These are phyloP conservation scores for Apiospora phragmitis DNA, from an alignment of 2,329 filamentous ascomycete genomes.

Conservation along the genomic window DNA sequence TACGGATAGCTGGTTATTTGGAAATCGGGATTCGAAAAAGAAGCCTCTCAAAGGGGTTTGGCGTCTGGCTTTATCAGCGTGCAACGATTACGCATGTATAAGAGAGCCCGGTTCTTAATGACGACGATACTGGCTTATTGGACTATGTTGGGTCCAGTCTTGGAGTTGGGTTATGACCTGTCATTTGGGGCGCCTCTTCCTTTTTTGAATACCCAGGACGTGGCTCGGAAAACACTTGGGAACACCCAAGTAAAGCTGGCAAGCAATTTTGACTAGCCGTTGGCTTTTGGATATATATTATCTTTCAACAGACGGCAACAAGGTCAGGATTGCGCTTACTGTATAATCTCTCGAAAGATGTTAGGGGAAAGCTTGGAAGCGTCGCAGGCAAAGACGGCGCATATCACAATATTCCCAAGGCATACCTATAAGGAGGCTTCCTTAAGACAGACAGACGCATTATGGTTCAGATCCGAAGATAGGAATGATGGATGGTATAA, in stretches of 20 bases:
- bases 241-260: background rate
- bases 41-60: background rate
- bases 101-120: background rate
- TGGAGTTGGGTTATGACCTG: background rate
- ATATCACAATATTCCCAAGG: background rate
- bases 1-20: background rate
- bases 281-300: background rate
- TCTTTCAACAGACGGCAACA: background rate
- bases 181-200: background rate
- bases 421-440: background rate
- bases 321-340: background rate
- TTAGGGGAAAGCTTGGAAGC: background rate
- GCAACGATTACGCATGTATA: background rate
- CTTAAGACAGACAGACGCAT: background rate
- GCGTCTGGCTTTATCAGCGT: background rate
- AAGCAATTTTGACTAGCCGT: background rate
- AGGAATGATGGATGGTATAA: background rate
- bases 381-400: background rate
- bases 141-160: background rate
- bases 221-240: background rate
- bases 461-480: background rate
- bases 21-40: background rate
- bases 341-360: constrained; percentile 1
- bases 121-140: background rate
- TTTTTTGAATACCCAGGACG: constrained; percentile 2